A percentile compares a stretch with the other conserved stretches of the same genome.
phyloP scores from a whole-genome alignment of 345 rosid species.

The Hypericum androsaemum region DNA sequence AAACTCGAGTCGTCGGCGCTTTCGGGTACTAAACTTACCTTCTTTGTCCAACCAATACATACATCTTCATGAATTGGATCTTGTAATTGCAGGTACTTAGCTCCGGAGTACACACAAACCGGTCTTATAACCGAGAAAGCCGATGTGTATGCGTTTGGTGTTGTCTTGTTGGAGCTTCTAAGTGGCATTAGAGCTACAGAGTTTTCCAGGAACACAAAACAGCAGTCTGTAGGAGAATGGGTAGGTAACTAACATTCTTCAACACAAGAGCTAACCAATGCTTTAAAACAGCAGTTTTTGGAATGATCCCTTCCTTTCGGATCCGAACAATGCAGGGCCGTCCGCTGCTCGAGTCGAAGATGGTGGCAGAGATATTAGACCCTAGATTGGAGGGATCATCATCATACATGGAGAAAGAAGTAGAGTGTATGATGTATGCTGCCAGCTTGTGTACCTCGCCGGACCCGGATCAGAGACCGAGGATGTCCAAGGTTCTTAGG shows the following conservation, averaged over 20 bases:
- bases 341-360: conserved; percentile 20
- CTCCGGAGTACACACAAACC: conserved; percentile 32
- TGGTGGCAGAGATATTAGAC: conserved; percentile 23
- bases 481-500: conserved; percentile 32
- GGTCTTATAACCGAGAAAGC: conserved; percentile 35
- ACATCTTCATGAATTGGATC: neutral
- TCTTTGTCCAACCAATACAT: neutral
- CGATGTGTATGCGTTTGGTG: conserved; percentile 37
- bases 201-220: conserved; percentile 27
- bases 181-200: conserved; percentile 28
- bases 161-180: conserved; percentile 31
- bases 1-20: conserved; percentile 42
- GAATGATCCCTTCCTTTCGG: neutral
- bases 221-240: conserved; percentile 25
- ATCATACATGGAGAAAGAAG: conserved; percentile 21
- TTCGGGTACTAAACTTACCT: conserved; percentile 34
- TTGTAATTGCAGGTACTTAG: conserved; percentile 26
- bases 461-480: conserved; percentile 27
- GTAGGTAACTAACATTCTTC: conserved; percentile 9
- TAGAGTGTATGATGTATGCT: conserved; percentile 27
- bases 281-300: too few species aligned
- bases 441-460: conserved; percentile 29
- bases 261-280: neutral
- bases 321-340: conserved; percentile 20
- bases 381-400: conserved; percentile 17